Base-by-base conservation (phyloP, 345 rosid species). In the Diplotaxis tenuifolia region DNA sequence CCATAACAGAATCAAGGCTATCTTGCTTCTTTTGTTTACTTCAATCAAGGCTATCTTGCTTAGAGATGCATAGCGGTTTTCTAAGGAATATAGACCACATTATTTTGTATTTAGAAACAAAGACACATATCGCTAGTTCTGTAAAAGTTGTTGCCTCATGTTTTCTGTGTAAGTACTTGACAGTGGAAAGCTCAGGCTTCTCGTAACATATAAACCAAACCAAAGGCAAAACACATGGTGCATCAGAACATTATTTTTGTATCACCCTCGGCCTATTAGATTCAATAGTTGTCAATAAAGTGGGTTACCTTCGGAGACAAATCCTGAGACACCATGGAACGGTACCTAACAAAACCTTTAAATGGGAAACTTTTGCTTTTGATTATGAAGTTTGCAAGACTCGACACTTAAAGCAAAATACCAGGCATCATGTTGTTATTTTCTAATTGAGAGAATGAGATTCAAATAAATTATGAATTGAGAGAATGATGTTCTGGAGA, bases 281-380 rank as follows among this genome's bases (percentile, higher is more conserved):
- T 12, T 27, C 3, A 18, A 28, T 0, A n/a, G n/a, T 40, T 65
- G 49, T 42, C 57, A 59, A 65, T 22, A 31, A 38, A 9, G 55
- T 10, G 54, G 22, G 27, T 78, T 78, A 89, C 97, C 97, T 91
- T 88, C 45, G 82, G 75, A 57, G 89, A 90, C 52, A 91, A 71
- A 62, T 87, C 93, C 83, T 93, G 96, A 36, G 87, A 81, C 28
- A 89, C 75, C 36, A 83, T 82, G 47, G 93, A 89, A 23, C 90
- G 85, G 83, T 94, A 89, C 71, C 95, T 77, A 34, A 88, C 81
- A 19, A 95, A 85, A 52, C 95, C 96, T 74, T 89, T 95, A 58
- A 89, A 83, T 14, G n/a, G n/a, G n/a, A n/a, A 88, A 77, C 87
- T 89, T 80, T 88, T 87, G 19, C 96, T 93, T 83, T 83, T 89